Base-by-base conservation (phyloP, 2,329 filamentous ascomycete genomes). In the Venturia aucupariae region DNA sequence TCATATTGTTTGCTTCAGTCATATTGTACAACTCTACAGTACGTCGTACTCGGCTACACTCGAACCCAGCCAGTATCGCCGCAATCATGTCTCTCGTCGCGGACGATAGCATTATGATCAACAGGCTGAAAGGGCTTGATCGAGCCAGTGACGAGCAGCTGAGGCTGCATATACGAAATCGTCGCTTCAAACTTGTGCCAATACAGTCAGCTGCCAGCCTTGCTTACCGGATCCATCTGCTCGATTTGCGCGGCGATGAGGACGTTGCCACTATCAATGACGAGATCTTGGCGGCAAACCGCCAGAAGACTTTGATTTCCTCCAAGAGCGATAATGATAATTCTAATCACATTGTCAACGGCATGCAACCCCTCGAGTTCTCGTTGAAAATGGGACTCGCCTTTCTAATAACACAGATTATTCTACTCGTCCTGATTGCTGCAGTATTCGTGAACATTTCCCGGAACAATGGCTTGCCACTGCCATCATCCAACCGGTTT, bases 41-140 rank as follows among this genome's bases (percentile, higher is more conserved):
- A 0, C 69, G 71, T 10, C 64, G 42, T 0, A 63, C 67, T 5
- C 68, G 68, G n/a, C 61, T 77, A 1, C 48, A 41, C 0, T 69
- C 70, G 0, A 72, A 79, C 67, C 77, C 76, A 0, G 71, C 66
- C 24, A 75, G 73, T 0, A 70, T 79, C 5, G 72, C 73, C 0
- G 68, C 71, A 2, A n/a, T 76, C 7, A 77, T 78, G 75, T 62
- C 67, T 0, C 30, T 77, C 0, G 69, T 72, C 0, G 70, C 73
- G 0, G 70, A 75, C 0, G 68, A 73, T 30, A 19, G 66, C 7
- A 8, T 60, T 0, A 22, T 75, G 1, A 67, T 76, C 0, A 10
- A 38, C 0, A 66, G 70, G 3, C 70, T 75, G 6, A 66, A 66
- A 8, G 42, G 65, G 1, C 44, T 73, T 2, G 73, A 75, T 39